phyloP scores from a whole-genome alignment of 2,329 filamentous ascomycete species.

The Venturia aucupariae region DNA sequence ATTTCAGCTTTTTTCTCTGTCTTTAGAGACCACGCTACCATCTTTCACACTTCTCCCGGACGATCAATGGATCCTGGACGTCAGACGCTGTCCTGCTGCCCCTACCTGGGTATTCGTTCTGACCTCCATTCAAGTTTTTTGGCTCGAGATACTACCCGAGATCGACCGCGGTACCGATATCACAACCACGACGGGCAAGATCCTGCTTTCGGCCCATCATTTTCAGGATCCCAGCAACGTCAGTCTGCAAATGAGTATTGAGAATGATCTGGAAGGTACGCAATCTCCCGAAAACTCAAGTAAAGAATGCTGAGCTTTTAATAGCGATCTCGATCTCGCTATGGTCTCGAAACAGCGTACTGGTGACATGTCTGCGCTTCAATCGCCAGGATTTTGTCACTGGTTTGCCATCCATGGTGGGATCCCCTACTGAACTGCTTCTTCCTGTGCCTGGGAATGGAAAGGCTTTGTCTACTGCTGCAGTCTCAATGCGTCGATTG shows the following conservation, averaged over 20 bases:
- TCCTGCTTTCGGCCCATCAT: slow-evolving; percentile 43
- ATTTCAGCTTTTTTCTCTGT: slow-evolving; percentile 5
- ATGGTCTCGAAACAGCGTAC: not conserved
- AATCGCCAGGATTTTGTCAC: not conserved
- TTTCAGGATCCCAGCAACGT: slow-evolving; percentile 45
- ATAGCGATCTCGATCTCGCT: not conserved
- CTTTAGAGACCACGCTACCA: not conserved
- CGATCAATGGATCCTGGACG: slow-evolving; percentile 36
- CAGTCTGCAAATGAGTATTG: slow-evolving; percentile 19
- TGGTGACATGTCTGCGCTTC: slow-evolving; percentile 9
- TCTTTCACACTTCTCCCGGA: not conserved
- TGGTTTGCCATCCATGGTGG: not conserved
- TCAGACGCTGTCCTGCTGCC: slow-evolving; percentile 40
- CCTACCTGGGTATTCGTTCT: slow-evolving; percentile 48
- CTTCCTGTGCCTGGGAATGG: not conserved
- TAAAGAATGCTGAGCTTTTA: not conserved
- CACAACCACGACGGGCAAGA: slow-evolving; percentile 21
- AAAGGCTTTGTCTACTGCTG: not conserved
- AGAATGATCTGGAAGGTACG: slow-evolving; percentile 3
- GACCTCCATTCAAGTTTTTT: slow-evolving; percentile 43
- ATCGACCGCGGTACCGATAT: slow-evolving; percentile 18
- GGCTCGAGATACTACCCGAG: slow-evolving; percentile 23
- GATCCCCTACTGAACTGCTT: not conserved
- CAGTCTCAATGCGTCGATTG: not conserved
- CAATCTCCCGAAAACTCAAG: not conserved